Conservation (phyloP, 148 eudicot genomes). For the Tetragonia tetragonoides region DNA sequence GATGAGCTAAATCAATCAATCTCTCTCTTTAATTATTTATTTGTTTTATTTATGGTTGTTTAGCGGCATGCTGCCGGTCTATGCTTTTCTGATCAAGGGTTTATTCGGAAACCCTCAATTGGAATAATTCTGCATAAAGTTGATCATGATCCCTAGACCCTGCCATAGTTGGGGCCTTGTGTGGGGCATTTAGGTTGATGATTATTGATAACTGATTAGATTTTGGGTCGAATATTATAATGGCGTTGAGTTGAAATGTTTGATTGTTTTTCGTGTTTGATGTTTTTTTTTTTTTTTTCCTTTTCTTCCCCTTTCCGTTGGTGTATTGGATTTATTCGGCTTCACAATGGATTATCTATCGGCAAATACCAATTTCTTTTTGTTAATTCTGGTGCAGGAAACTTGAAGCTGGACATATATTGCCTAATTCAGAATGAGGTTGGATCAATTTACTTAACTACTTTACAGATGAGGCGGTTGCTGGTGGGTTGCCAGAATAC, state of each 20-base stretch:
- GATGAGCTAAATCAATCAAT: background rate
- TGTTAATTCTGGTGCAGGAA: constrained; percentile 23
- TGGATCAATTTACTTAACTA: constrained; percentile 22
- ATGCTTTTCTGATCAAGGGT: constrained; percentile 4
- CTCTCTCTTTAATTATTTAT: too few relatives aligned
- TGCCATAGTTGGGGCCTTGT: background rate
- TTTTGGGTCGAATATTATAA: background rate
- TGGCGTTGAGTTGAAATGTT: background rate
- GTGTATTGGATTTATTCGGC: background rate
- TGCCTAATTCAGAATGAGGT: constrained; percentile 15
- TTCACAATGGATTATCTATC: background rate
- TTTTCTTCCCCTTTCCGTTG: background rate
- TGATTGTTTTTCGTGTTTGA: background rate
- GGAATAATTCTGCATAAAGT: background rate
- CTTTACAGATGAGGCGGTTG: constrained; percentile 25
- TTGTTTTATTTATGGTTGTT: background rate
- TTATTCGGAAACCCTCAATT: background rate
- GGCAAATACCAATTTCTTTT: background rate
- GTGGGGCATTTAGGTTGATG: background rate
- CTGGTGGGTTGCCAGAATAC: constrained; percentile 12
- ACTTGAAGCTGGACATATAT: constrained; percentile 2
- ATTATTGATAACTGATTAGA: background rate
- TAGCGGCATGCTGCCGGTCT: background rate
- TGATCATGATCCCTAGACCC: background rate
- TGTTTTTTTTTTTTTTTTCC: background rate